Evolutionary conservation across 2,329 filamentous ascomycete species (phyloP).

Genomic region (Epicoccum nigrum): DNA sequence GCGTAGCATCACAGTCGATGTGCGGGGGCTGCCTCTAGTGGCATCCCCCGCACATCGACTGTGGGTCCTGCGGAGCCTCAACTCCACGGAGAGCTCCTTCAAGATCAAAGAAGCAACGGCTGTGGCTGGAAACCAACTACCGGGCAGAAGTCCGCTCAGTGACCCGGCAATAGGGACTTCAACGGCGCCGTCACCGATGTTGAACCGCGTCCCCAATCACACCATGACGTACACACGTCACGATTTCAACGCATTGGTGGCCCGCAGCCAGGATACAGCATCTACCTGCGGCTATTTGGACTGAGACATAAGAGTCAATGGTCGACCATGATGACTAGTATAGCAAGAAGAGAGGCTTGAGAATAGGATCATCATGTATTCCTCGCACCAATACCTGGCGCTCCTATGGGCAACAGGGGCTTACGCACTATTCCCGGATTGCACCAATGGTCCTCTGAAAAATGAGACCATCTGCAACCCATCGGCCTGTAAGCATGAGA

Average conservation of each 20-base stretch:
- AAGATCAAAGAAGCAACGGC: conserved; percentile 14
- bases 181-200: conserved; percentile 3
- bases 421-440: conserved; percentile 56
- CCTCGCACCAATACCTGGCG: conserved; percentile 13
- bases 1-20: not conserved
- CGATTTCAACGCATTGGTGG: conserved; percentile 9
- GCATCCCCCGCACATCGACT: conserved; percentile 23
- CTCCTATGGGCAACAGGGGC: conserved; percentile 19
- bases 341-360: not conserved
- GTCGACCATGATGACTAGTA: not conserved
- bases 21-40: too few relatives aligned
- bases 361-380: conserved; percentile 17
- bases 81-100: conserved; percentile 5
- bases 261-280: not conserved
- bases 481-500: conserved; percentile 39
- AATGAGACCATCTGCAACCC: conserved; percentile 60
- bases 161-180: conserved; percentile 5
- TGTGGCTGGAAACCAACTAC: conserved; percentile 14
- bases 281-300: conserved; percentile 26
- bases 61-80: conserved; percentile 26
- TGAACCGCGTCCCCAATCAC: conserved; percentile 6
- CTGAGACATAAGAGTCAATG: conserved; percentile 21
- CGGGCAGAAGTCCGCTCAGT: conserved; percentile 2
- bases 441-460: conserved; percentile 57
- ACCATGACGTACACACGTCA: conserved; percentile 22